Evolutionary conservation across 768 basidiomycete genomes (phyloP), one percentile per base, ranked within the genome.

Genomic region (Tricholoma terreum): DNA sequence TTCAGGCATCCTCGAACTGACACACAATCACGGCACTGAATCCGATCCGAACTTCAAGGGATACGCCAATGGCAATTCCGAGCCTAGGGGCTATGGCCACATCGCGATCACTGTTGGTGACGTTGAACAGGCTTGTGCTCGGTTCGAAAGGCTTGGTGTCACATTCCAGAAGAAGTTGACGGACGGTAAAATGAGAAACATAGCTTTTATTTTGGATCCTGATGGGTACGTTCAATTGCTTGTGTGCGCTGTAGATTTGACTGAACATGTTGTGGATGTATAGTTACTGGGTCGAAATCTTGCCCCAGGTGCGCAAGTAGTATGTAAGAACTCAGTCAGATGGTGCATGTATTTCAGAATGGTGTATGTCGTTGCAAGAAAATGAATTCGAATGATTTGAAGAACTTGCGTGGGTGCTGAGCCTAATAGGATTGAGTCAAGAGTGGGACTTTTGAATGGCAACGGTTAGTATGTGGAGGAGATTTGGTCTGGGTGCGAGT

Each of bases 1-100:
- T 22, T n/a, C 62, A 90, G 89, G 86, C 53, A 73, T 94, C 62
- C 82, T 94, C 58, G 92, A 95, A 70, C 80, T 94, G 50, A 93
- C 89, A 1, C 86, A 90, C 75, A 93, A 94, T 77, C 91, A 94
- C 69, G 92, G 94, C 55, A 92, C 92, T 56, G 96, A 98, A 75
- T 76, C 73, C 55, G 89, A 95, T 68, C 64, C 84, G 52, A 73
- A 72, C 60, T 94, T 94, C 78, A 70, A 84, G 63, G 94, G 92
- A 34, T 98, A 97, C 70, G 80, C 85, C 9, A 88, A 71, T 65
- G 96, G 96, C 1, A 99, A 99, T 74, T 69, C 82, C 3, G 94
- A 95, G 4, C 89, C 90, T 4, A 79, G 78, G 55, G 82, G 86
- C 5, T 95, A 94, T 66, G 93, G 94, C 0, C 95, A 97, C 72